Base-by-base conservation (phyloP, 192 early-diverging fungal species). In the Gigaspora rosea region DNA sequence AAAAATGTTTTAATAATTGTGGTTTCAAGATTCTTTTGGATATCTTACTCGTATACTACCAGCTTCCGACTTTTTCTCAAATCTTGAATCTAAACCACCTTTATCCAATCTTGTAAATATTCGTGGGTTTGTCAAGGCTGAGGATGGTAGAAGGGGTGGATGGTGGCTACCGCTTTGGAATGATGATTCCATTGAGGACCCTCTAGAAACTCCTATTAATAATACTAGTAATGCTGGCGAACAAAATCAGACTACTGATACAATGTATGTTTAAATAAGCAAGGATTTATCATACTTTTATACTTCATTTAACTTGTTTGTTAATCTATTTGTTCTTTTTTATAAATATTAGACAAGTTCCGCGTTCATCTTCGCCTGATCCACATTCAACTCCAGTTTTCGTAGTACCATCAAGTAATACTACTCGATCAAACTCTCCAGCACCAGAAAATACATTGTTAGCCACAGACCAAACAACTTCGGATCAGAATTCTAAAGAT, bases 151-250 rank as follows among this genome's bases (percentile, higher is more conserved):
- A 49, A 46, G 73, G 4, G 61, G 73, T 50, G 73, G 73, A 36
- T 75, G 73, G 73, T 75, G 73, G 73, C 49, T 75, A 33, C 73
- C 73, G 51, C 61, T 75, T 50, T 75, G 61, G 61, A 75, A 74
- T 62, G 58, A 48, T 75, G 63, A 65, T 65, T 22, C n/a, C 3
- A 8, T 75, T 18, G 73, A 75, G 15, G 73, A 75, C 63, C 15
- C 73, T 4, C 8, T 75, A 9, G 47, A 64, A 36, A 13, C 48
- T 46, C 49, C 73, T 50, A 32, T 65, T 1, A 32, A 41, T 65
- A 41, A 35, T 33, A 62, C 20, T 27, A 62, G 32, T 41, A 35
- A 7, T 65, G 36, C 10, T 36, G 36, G 35, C 15, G 63, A 65
- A 65, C 32, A 15, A 8, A 35, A 46, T 65, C 63, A 65, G 52